Evolutionary conservation across 2,329 filamentous ascomycete genomes (phyloP).

Genomic region (Zasmidium angulare): DNA sequence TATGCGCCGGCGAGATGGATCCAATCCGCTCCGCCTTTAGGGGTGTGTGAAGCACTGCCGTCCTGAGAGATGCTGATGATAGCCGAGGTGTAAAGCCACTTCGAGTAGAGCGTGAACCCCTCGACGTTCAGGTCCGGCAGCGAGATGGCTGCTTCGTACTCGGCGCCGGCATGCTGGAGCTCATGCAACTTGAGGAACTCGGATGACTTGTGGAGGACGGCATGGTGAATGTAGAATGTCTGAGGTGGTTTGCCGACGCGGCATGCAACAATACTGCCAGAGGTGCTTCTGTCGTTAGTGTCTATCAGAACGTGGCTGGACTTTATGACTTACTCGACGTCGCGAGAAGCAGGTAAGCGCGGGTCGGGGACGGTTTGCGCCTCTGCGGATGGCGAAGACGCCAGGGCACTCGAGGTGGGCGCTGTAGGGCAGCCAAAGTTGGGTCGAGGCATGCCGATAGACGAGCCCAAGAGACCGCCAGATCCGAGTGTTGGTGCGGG

Average conservation of each 20-base stretch:
- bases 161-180: neutral
- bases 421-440: too few species aligned
- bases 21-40: neutral
- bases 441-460: too few species aligned
- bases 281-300: neutral
- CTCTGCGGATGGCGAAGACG: too few species aligned
- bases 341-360: neutral
- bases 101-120: neutral
- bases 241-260: neutral
- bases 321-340: neutral
- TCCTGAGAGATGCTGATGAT: neutral
- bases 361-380: neutral
- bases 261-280: neutral
- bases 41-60: too few species aligned
- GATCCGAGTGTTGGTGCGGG: too few species aligned
- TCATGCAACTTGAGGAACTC: neutral
- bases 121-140: neutral
- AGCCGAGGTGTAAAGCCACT: neutral
- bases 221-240: neutral
- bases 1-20: neutral
- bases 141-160: neutral
- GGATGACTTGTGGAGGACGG: neutral
- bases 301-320: neutral
- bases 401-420: too few species aligned
- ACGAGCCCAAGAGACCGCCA: too few species aligned